These are phyloP conservation scores for Balakata baccata DNA, from an alignment of 345 rosid genomes.

Conservation along the genomic window DNA sequence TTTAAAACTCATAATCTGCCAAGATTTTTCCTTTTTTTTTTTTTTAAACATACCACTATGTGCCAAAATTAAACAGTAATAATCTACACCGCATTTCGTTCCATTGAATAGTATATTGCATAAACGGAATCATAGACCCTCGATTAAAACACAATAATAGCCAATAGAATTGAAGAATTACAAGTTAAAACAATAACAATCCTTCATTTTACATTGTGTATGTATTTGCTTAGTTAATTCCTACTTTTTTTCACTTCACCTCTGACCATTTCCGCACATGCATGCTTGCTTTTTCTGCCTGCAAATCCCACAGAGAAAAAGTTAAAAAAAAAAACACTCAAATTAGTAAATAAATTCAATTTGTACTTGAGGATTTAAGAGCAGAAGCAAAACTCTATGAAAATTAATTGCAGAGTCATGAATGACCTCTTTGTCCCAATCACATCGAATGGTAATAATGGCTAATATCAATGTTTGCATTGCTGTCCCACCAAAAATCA, in stretches of 20 bases:
- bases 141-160: too few relatives aligned
- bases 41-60: too few relatives aligned
- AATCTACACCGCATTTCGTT: too few relatives aligned
- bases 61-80: too few relatives aligned
- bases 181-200: too few relatives aligned
- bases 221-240: background rate
- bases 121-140: too few relatives aligned
- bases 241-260: background rate
- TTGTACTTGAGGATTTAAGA: background rate
- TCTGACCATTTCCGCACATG: slow-evolving; percentile 62
- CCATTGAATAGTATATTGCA: too few relatives aligned
- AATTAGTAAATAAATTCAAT: background rate
- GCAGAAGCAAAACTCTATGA: background rate
- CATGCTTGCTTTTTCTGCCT: slow-evolving; percentile 65
- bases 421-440: slow-evolving; percentile 81
- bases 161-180: too few relatives aligned
- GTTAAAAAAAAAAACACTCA: background rate
- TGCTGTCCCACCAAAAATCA: slow-evolving; percentile 86
- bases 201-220: too few relatives aligned
- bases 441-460: slow-evolving; percentile 54
- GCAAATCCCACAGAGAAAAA: slow-evolving; percentile 6
- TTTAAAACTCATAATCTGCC: too few relatives aligned
- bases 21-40: too few relatives aligned
- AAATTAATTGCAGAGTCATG: background rate
- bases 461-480: slow-evolving; percentile 55